Evolutionary conservation across 2,329 filamentous ascomycete genomes (phyloP).

Genomic region (Pleochaeta shiraiana): DNA sequence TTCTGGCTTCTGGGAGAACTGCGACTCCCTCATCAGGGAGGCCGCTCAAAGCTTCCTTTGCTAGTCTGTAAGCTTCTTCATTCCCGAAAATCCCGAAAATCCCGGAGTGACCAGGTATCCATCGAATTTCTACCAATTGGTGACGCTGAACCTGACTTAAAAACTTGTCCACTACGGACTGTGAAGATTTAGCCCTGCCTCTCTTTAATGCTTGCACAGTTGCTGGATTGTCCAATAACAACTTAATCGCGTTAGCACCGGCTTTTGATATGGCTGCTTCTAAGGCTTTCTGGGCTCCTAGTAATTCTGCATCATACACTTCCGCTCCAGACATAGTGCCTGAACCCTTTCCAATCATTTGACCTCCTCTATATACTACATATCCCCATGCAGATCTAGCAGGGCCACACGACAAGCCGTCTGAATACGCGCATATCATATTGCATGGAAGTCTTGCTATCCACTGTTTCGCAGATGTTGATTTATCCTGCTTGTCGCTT

Average conservation of each 20-base stretch:
- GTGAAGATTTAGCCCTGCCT: neutral
- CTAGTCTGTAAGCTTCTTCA: neutral
- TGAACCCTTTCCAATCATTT: neutral
- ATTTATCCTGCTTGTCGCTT: no score
- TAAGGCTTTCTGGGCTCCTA: neutral
- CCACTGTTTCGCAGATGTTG: no score
- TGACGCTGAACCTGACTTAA: neutral
- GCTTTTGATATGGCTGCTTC: neutral
- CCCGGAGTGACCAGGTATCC: neutral
- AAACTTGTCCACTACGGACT: neutral
- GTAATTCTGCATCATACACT: neutral
- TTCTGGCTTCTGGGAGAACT: no score
- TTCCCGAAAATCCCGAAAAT: neutral
- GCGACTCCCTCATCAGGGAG: no score
- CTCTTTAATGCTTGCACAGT: neutral
- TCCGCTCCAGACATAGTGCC: neutral
- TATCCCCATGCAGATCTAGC: no score
- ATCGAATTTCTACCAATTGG: neutral
- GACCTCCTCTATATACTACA: neutral
- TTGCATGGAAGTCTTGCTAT: no score
- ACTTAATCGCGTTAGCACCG: neutral
- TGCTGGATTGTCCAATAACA: neutral
- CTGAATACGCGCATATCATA: no score
- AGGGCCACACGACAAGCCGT: no score
- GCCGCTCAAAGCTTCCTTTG: neutral